A percentile compares a stretch with the other conserved stretches of the same genome.
Conservation (phyloP, 768 basidiomycete genomes). For the Rhodocollybia butyracea region DNA sequence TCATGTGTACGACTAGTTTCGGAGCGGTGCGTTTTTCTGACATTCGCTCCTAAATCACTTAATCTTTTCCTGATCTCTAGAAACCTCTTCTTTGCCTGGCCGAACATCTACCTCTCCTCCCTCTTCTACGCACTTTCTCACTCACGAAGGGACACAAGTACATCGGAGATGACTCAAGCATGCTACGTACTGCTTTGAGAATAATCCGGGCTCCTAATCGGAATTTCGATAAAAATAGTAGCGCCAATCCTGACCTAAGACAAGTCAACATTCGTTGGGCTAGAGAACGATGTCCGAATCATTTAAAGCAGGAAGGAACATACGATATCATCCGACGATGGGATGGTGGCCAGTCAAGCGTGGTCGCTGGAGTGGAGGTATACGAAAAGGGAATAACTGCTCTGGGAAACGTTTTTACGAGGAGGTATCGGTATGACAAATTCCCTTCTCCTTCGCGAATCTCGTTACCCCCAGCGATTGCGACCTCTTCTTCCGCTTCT, state of each 20-base stretch:
- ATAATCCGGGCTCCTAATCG: constrained; percentile 26
- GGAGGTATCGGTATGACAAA: constrained; percentile 24
- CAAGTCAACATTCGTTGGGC: constrained; percentile 49
- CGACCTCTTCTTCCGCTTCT: background rate
- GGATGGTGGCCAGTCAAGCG: constrained; percentile 12
- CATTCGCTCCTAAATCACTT: background rate
- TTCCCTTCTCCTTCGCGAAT: background rate
- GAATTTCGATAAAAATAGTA: background rate
- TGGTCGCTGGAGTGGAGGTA: constrained; percentile 7
- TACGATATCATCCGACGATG: constrained; percentile 24
- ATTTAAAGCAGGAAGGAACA: constrained; percentile 33
- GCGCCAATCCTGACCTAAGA: constrained; percentile 19
- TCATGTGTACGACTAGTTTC: constrained; percentile 49
- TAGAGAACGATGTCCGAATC: constrained; percentile 42
- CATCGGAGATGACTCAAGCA: constrained; percentile 30
- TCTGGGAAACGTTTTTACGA: constrained; percentile 36
- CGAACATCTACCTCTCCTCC: constrained; percentile 33
- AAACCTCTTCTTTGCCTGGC: constrained; percentile 41
- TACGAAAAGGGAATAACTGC: constrained; percentile 40
- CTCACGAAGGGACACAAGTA: constrained; percentile 49
- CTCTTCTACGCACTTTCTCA: constrained; percentile 40
- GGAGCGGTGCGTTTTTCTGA: constrained; percentile 28
- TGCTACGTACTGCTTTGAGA: constrained; percentile 38
- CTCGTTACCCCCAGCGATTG: background rate
- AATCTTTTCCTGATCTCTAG: constrained; percentile 18